A percentile compares a stretch with the other conserved stretches of the same genome.
Evolutionary conservation across 148 eudicot species (phyloP).

Genomic region (Vaccinium corymbosum): DNA sequence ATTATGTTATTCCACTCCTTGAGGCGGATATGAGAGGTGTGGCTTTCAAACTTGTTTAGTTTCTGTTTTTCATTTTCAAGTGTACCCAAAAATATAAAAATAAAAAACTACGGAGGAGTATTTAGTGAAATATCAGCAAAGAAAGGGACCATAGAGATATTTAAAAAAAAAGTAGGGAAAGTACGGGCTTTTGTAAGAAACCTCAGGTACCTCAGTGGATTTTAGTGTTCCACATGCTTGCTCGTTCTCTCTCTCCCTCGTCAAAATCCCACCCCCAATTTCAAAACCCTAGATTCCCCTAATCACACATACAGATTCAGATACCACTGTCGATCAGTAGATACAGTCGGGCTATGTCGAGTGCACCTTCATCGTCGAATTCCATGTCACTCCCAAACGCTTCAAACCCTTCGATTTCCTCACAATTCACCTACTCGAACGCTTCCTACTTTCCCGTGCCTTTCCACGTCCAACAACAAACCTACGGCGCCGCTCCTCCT

Average conservation of each 20-base stretch:
- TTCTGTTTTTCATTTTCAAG: no score
- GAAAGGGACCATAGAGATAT: neutral
- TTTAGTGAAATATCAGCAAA: neutral
- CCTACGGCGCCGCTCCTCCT: slow-evolving; percentile 38
- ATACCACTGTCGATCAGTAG: neutral
- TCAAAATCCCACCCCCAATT: neutral
- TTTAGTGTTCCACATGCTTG: neutral
- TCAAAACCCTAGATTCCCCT: neutral
- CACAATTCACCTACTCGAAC: slow-evolving; percentile 56
- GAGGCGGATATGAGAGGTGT: no score
- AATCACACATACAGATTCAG: neutral
- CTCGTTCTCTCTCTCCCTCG: neutral
- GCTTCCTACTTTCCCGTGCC: slow-evolving; percentile 77
- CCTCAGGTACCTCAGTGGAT: neutral
- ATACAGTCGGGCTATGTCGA: slow-evolving; percentile 28
- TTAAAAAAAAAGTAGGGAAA: neutral
- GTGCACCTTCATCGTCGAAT: slow-evolving; percentile 31
- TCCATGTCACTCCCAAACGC: slow-evolving; percentile 16
- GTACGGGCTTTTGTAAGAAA: neutral
- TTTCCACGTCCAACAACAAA: slow-evolving; percentile 66
- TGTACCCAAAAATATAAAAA: no score
- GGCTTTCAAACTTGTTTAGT: no score
- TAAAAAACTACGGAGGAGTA: neutral
- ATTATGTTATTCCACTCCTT: no score
- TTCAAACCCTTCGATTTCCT: slow-evolving; percentile 27